phyloP scores from a whole-genome alignment of 2,329 filamentous ascomycete genomes.

The Aspergillus brunneoviolaceus region DNA sequence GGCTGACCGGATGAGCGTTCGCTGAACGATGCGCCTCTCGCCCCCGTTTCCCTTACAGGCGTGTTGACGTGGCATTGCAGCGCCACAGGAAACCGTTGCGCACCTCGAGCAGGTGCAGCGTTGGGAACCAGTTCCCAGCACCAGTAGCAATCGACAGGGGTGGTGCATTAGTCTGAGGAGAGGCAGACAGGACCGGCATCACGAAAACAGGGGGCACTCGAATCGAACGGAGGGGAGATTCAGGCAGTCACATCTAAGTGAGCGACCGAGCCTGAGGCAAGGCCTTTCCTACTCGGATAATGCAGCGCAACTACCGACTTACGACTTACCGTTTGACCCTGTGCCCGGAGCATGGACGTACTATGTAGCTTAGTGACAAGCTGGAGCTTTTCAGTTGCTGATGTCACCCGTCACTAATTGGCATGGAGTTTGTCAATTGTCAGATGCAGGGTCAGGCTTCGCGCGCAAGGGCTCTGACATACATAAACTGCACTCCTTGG shows the following conservation, averaged over 20 bases:
- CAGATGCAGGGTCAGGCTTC: background rate
- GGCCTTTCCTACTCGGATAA: too few relatives aligned
- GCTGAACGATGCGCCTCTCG: background rate
- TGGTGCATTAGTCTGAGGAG: background rate
- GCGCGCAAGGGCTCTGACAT: background rate
- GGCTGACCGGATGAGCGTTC: background rate
- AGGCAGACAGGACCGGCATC: background rate
- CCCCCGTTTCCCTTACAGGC: background rate
- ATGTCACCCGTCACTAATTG: background rate
- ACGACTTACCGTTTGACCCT: background rate
- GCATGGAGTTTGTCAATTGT: background rate
- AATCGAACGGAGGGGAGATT: background rate
- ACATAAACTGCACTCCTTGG: background rate
- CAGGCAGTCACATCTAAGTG: background rate
- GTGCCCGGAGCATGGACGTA: background rate
- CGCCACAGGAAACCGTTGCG: background rate
- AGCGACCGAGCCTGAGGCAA: too few relatives aligned
- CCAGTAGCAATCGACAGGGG: background rate
- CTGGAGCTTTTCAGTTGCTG: background rate
- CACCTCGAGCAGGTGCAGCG: background rate
- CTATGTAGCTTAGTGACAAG: background rate
- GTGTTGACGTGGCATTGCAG: slow-evolving; percentile 4
- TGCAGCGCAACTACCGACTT: background rate
- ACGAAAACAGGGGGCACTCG: background rate
- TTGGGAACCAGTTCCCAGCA: background rate